phyloP scores from a whole-genome alignment of 768 basidiomycete genomes.

The Lactarius indigo region DNA sequence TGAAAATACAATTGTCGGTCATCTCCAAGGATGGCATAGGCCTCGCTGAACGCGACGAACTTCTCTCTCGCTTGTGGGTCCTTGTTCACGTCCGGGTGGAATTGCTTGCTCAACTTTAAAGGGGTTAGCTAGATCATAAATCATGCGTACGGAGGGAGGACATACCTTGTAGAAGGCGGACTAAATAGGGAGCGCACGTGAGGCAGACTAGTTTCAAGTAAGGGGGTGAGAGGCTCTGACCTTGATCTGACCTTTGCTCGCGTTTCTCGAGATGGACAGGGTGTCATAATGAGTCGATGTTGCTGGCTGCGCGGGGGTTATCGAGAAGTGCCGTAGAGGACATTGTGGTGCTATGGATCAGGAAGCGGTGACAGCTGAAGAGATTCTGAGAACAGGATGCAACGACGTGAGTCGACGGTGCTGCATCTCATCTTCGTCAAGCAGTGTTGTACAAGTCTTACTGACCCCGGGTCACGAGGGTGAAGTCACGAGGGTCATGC shows the following conservation, averaged over 20 bases:
- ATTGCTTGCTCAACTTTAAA: constrained; percentile 44
- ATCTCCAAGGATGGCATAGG: constrained; percentile 44
- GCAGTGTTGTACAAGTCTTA: too few relatives aligned
- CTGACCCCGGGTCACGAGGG: too few relatives aligned
- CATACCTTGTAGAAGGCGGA: constrained; percentile 39
- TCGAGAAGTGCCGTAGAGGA: constrained; percentile 14
- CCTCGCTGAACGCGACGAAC: constrained; percentile 47
- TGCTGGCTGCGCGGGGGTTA: neutral
- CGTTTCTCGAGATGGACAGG: constrained; percentile 34
- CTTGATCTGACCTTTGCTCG: constrained; percentile 37
- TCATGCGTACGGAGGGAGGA: neutral
- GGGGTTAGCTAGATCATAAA: neutral
- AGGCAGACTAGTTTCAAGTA: neutral
- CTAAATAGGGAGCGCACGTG: constrained; percentile 22
- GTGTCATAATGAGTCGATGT: constrained; percentile 35
- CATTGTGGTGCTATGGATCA: neutral
- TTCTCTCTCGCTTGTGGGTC: constrained; percentile 38
- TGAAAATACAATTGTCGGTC: constrained; percentile 41
- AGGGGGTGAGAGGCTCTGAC: constrained; percentile 19
- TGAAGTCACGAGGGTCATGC: too few relatives aligned
- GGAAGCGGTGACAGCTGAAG: neutral
- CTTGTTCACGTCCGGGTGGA: constrained; percentile 44
- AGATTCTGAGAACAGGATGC: neutral
- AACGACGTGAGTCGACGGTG: neutral
- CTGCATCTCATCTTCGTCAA: neutral